Evolutionary conservation across 2,329 filamentous ascomycete species (phyloP).

Genomic region (Colletotrichum tofieldiae): DNA sequence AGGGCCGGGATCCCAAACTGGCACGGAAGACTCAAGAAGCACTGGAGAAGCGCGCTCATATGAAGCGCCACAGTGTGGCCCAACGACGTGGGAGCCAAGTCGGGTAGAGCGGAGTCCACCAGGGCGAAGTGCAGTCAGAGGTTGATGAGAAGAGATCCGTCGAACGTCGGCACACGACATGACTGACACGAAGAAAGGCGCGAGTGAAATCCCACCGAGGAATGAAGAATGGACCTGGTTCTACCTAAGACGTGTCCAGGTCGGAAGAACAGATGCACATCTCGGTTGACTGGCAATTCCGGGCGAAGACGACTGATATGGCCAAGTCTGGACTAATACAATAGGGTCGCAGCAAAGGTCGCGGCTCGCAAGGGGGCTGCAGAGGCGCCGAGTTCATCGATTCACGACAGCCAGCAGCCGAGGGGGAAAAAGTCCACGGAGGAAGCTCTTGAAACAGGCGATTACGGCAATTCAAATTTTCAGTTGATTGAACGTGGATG

Average conservation of each 20-base stretch:
- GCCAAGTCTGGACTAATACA: not conserved
- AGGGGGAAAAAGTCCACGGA: not conserved
- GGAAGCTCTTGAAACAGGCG: constrained; percentile 29
- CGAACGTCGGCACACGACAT: not conserved
- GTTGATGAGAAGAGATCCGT: constrained; percentile 28
- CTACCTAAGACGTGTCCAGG: constrained; percentile 19
- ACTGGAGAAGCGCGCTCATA: constrained; percentile 1
- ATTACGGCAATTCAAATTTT: constrained; percentile 19
- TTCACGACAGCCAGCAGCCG: constrained; percentile 1
- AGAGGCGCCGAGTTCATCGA: not conserved
- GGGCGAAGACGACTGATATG: constrained; percentile 9
- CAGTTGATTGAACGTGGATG: constrained; percentile 12
- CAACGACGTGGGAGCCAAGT: constrained; percentile 26
- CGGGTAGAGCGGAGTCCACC: constrained; percentile 19
- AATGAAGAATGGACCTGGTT: constrained; percentile 6
- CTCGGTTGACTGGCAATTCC: not conserved
- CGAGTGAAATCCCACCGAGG: constrained; percentile 1
- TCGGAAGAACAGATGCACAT: not conserved
- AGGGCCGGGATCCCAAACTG: not conserved
- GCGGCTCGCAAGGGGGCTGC: not conserved
- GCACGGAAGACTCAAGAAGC: not conserved
- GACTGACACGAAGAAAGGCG: not conserved
- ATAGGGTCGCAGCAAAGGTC: constrained; percentile 3
- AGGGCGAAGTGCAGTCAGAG: constrained; percentile 26
- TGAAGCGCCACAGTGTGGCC: constrained; percentile 11